Evolutionary conservation across 306 rosid genomes (phyloP).

Genomic region (Dicorynia guianensis): DNA sequence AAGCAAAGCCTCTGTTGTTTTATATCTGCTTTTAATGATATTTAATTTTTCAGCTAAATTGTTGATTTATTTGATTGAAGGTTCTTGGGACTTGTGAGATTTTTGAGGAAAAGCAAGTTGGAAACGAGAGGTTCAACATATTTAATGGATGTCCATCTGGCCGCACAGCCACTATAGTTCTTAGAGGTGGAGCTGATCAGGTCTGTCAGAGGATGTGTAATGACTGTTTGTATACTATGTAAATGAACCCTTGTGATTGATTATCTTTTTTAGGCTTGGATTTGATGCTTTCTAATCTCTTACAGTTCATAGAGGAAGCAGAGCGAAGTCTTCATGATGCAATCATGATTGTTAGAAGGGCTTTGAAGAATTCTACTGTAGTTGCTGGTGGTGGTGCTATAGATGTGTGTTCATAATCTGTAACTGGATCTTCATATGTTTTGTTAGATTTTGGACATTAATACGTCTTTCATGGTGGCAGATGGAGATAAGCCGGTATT

Average conservation of each 20-base stretch:
- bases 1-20: neutral
- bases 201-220: conserved; percentile 43
- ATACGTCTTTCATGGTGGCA: conserved; percentile 50
- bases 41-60: conserved; percentile 27
- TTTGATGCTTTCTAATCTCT: conserved; percentile 34
- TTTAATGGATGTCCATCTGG: conserved; percentile 98
- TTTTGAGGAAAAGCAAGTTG: conserved; percentile 97
- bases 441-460: neutral
- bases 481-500: conserved; percentile 97
- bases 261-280: conserved; percentile 23
- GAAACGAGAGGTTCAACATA: conserved; percentile 95
- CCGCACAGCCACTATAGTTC: conserved; percentile 92
- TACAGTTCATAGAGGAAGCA: conserved; percentile 98
- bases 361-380: conserved; percentile 93
- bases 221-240: conserved; percentile 15
- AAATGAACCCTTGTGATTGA: neutral
- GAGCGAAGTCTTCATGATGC: conserved; percentile 99
- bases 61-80: conserved; percentile 53
- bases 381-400: conserved; percentile 99
- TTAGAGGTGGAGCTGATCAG: conserved; percentile 99
- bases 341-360: conserved; percentile 98
- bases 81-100: conserved; percentile 93
- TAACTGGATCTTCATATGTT: conserved; percentile 17
- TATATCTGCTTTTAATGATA: conserved; percentile 12
- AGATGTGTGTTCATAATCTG: conserved; percentile 64